These are phyloP conservation scores for Phytophthora litchii DNA, from an alignment of 352 stramenopile genomes.

Conservation along the genomic window DNA sequence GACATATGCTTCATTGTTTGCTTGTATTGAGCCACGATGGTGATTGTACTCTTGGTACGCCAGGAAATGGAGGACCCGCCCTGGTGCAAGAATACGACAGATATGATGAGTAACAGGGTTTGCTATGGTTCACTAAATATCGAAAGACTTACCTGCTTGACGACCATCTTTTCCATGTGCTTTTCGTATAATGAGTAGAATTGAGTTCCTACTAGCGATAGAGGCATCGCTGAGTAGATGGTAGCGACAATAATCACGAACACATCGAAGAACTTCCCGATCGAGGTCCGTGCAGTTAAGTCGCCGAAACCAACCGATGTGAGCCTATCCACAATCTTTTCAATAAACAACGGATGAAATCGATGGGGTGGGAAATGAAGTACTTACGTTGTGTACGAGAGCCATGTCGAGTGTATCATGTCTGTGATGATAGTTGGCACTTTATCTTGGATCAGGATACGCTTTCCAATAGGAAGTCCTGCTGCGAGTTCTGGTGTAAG, in stretches of 20 bases:
- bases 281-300: constrained; percentile 56
- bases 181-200: constrained; percentile 78
- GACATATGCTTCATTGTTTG: constrained; percentile 5
- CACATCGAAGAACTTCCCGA: constrained; percentile 72
- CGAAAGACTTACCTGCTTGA: constrained; percentile 50
- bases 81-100: constrained; percentile 22
- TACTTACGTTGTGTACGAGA: constrained; percentile 67
- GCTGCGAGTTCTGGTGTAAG: constrained; percentile 47
- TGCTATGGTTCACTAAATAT: not conserved
- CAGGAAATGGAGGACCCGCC: constrained; percentile 62
- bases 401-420: constrained; percentile 75
- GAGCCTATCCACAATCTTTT: constrained; percentile 34
- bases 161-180: constrained; percentile 64
- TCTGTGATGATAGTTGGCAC: constrained; percentile 55
- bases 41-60: constrained; percentile 48
- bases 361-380: not conserved
- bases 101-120: not conserved
- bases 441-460: constrained; percentile 67
- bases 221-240: constrained; percentile 79
- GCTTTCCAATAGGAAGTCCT: constrained; percentile 57
- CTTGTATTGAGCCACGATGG: constrained; percentile 28
- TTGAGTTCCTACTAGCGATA: constrained; percentile 73
- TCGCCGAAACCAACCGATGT: constrained; percentile 84
- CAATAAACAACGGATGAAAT: too few relatives aligned
- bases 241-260: constrained; percentile 65